Base-by-base conservation (phyloP, 805 yeast genomes). In the Saccharomycopsis olivae region DNA sequence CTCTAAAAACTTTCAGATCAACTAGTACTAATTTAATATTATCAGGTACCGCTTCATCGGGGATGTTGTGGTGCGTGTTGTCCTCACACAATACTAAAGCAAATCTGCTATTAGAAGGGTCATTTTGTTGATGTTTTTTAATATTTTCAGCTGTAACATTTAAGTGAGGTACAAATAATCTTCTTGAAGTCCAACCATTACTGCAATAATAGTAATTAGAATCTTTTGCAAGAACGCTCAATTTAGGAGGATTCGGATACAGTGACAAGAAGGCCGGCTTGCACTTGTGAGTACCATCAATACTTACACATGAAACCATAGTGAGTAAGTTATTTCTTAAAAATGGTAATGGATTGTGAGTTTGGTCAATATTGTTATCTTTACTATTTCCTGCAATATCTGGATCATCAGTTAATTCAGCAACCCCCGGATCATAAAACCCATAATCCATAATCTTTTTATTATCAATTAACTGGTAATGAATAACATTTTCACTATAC, bases 21-120 rank as follows among this genome's bases (percentile, higher is more conserved):
- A 40, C 23, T 3, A 29, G 6, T 3, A 33, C 36, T 15, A 40
- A 17, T 8, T 20, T 30, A 5, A 40, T 16, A 20, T 31, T 31
- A 13, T 29, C 24, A 8, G 44, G 44, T 15, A 41, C 32, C 13
- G n/a, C 11, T 5, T 31, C 32, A 17, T 41, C 44, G 10, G 36
- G 28, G 2, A 41, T 32, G 3, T 31, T 19, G 31, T 38, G 39
- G 17, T 16, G 18, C 20, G 15, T 11, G 29, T 15, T 38, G n/a
- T 31, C 41, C 14, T 41, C 40, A 25, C 14, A 9, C 8, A 40
- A 13, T 13, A 40, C 6, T 8, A 6, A 16, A 8, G 6, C 9
- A n/a, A 29, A 29, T 16, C n/a, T 13, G 11, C 11, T 29, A 6
- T 16, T 29, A 10, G 6, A 6, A 23, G 10, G 10, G 13, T 23